Conservation (phyloP, 179 eudicot species). For the Patellifolia procumbens region DNA sequence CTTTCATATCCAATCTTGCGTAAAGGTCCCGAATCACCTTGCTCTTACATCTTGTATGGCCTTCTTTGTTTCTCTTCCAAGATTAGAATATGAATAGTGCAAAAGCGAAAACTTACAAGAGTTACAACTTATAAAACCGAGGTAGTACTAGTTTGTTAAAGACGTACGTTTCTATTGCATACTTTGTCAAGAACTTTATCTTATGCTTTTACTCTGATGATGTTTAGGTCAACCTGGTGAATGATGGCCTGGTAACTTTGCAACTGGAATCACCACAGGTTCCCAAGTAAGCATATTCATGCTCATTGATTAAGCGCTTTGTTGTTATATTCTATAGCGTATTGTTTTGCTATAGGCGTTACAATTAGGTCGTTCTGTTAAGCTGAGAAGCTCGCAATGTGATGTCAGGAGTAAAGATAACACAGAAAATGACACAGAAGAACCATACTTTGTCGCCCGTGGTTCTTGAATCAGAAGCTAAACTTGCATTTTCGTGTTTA, state of each 20-base stretch:
- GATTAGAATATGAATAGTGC: no score
- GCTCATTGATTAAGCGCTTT: neutral
- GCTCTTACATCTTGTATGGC: no score
- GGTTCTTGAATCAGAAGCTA: slow-evolving; percentile 6
- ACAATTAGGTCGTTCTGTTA: neutral
- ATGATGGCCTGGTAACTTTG: slow-evolving; percentile 96
- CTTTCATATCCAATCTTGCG: no score
- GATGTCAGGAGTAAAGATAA: slow-evolving; percentile 42
- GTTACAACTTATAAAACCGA: no score
- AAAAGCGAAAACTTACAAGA: no score
- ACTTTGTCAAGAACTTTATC: neutral
- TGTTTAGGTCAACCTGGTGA: slow-evolving; percentile 76
- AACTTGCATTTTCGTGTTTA: neutral
- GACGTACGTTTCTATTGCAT: neutral
- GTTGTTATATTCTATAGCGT: neutral
- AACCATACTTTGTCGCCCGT: slow-evolving; percentile 13
- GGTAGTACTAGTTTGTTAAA: neutral
- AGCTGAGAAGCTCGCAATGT: slow-evolving; percentile 1
- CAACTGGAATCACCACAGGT: slow-evolving; percentile 85
- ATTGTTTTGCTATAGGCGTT: no score
- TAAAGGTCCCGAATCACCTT: no score
- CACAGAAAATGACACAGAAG: slow-evolving; percentile 34
- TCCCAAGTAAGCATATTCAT: slow-evolving; percentile 43
- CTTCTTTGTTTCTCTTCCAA: no score
- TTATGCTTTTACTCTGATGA: slow-evolving; percentile 18